A percentile compares a stretch with the other conserved stretches of the same genome.
Evolutionary conservation across 495 filamentous ascomycete species (phyloP).

Genomic region (Chaetomidium leptoderma): DNA sequence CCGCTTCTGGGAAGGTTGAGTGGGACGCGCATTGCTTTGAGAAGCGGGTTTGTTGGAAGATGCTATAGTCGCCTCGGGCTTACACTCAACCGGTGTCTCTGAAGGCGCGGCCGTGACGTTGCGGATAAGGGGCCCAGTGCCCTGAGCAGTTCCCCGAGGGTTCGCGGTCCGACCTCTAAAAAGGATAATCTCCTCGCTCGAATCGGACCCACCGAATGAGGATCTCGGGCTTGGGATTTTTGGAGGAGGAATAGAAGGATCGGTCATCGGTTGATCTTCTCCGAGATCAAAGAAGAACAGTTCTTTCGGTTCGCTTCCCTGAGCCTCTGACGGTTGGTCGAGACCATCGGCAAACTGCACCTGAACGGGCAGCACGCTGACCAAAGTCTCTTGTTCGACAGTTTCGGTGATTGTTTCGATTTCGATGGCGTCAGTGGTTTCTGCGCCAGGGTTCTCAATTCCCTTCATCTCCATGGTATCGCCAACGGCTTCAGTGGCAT

Average conservation of each 20-base stretch:
- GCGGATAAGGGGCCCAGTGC: not conserved
- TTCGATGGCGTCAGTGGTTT: not conserved
- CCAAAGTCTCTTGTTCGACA: not conserved
- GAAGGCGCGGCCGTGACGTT: not conserved
- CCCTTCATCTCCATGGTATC: not conserved
- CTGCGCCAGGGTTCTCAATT: not conserved
- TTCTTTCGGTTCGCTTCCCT: slow-evolving; percentile 4
- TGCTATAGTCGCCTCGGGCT: not conserved
- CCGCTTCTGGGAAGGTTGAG: not conserved
- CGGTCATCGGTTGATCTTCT: slow-evolving; percentile 20
- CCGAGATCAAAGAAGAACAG: slow-evolving; percentile 29
- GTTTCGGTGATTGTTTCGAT: slow-evolving; percentile 1
- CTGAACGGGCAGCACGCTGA: not conserved
- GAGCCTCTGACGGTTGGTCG: not conserved
- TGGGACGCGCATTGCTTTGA: not conserved
- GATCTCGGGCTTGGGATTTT: slow-evolving; percentile 27
- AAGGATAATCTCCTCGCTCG: slow-evolving; percentile 63
- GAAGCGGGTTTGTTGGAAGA: not conserved
- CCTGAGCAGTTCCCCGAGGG: not conserved
- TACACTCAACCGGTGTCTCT: too few relatives aligned
- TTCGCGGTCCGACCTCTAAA: slow-evolving; percentile 52
- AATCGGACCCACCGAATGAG: slow-evolving; percentile 45
- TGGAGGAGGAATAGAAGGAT: not conserved
- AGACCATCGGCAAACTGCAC: not conserved
- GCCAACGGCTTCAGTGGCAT: not conserved